Conservation (phyloP, 768 basidiomycete genomes). For the Mycena belliarum region DNA sequence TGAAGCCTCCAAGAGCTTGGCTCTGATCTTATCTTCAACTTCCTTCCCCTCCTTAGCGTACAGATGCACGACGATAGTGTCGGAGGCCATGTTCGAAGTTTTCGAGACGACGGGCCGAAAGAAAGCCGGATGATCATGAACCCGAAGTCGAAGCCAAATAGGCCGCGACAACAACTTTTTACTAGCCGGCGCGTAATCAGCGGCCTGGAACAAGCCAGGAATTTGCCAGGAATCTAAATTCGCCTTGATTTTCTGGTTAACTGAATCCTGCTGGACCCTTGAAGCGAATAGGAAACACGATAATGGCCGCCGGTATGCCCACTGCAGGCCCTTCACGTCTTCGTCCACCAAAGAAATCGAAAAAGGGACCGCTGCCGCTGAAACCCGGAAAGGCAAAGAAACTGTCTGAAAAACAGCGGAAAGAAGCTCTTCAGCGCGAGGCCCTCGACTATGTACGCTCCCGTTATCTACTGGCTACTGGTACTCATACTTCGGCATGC, state of each 20-base stretch:
- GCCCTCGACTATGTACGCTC: conserved; percentile 52
- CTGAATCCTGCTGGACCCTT: no score
- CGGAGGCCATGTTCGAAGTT: background rate
- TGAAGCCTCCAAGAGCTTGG: background rate
- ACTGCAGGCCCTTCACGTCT: conserved; percentile 15
- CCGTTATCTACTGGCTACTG: background rate
- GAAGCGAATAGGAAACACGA: no score
- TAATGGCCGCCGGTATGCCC: conserved; percentile 9
- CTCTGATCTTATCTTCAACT: background rate
- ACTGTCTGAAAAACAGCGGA: conserved; percentile 47
- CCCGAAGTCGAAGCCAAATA: no score
- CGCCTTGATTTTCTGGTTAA: background rate
- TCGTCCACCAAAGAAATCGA: conserved; percentile 12
- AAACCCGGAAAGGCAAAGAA: conserved; percentile 40
- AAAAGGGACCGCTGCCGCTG: conserved; percentile 1
- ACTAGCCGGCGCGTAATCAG: no score
- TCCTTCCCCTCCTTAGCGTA: background rate
- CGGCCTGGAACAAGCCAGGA: no score
- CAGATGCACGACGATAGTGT: background rate
- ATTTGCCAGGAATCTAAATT: no score
- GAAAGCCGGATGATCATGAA: background rate
- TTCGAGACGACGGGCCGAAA: background rate
- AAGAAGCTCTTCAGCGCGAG: conserved; percentile 50
- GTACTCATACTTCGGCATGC: conserved; percentile 16
- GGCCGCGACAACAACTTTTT: background rate